Base-by-base conservation (phyloP, 2,329 filamentous ascomycete species). In the Talaromyces sp. region DNA sequence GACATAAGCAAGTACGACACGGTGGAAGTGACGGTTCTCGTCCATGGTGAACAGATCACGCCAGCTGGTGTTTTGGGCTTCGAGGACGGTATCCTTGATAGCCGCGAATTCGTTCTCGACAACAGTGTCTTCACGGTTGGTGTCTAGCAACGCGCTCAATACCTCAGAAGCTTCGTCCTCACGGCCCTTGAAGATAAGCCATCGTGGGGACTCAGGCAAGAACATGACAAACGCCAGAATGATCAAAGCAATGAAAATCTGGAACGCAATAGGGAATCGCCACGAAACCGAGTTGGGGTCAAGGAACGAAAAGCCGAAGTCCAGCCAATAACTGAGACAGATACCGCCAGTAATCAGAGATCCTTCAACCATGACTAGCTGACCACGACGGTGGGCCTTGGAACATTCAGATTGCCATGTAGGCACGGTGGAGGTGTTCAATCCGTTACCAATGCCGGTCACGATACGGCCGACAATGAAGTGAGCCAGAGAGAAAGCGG, bases 11-110 rank as follows among this genome's bases (percentile, higher is more conserved):
- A 86, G 78, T 13, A 83, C 72, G 9, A 82, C 83, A 63, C 85
- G 83, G 74, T 86, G 84, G 67, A 86, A 79, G 73, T 86, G 82
- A 49, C 84, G 81, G 70, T 86, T 79, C 67, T 85, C 82, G 66
- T 78, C 81, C 80, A 85, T 85, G 67, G 83, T 86, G 74, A 87
- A 87, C 65, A 87, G 81, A 67, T 87, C 86, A 6, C 74, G 73
- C 75, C 87, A 87, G 31, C 77, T 79, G 31, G 83, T 77, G 75
- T 84, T 82, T 65, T 80, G 78, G 72, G 82, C 81, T 67, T 84
- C 82, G 59, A 83, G 68, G 1, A 84, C 83, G 3, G 82, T 83
- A 45, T 83, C 82, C 69, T 85, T 84, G 75, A 85, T 84, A 7
- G 82, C 81, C 2, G 76, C 73, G 69, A 83, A 84, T 64, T 85